Base-by-base conservation (phyloP, 106 monocot genomes). In the Iris macrosiphon region DNA sequence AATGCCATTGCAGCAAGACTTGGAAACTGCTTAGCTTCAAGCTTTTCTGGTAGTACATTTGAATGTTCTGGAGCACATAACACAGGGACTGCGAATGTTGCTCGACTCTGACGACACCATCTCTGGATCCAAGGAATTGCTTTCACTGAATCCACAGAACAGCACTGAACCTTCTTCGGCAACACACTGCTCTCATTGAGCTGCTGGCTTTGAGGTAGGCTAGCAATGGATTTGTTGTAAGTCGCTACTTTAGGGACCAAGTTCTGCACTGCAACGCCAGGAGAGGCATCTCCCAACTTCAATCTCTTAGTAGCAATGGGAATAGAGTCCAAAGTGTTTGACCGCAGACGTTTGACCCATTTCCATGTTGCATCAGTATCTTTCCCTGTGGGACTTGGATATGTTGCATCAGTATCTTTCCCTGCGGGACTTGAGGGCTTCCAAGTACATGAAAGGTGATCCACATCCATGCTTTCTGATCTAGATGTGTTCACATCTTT, bases 1-100 rank as follows among this genome's bases (percentile, higher is more conserved):
- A 93, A 59, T 16, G 87, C 93, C 88, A 88, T 74, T 29, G 83
- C 87, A 14, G 41, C 59, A 25, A 93, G 63, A 64, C 88, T 93
- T 23, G 88, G 80, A 45, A 80, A 73, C 14, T 70, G 60, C 50
- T 60, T 69, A 19, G 49, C 66, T 59, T 76, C 57, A 33, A 61
- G 29, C 21, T 63, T 68, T 49, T 79, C 64, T 43, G 31, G 45
- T n/a, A 32, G n/a, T 2, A 42, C 6, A n/a, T 40, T 65, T 4
- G 54, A 30, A 12, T 53, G 57, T 29, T 65, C 76, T 19, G 50
- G 49, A 17, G 65, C 40, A 21, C 45, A 50, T 10, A 32, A 13
- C 19, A 30, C 31, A 2, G 50, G 46, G 7, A 17, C 26, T 45
- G 44, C 14, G 14, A 41, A 4, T 41, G 28, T 10, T 34, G 24